These are phyloP conservation scores for Didymella segeticola DNA, from an alignment of 2,329 filamentous ascomycete species.

Conservation along the genomic window DNA sequence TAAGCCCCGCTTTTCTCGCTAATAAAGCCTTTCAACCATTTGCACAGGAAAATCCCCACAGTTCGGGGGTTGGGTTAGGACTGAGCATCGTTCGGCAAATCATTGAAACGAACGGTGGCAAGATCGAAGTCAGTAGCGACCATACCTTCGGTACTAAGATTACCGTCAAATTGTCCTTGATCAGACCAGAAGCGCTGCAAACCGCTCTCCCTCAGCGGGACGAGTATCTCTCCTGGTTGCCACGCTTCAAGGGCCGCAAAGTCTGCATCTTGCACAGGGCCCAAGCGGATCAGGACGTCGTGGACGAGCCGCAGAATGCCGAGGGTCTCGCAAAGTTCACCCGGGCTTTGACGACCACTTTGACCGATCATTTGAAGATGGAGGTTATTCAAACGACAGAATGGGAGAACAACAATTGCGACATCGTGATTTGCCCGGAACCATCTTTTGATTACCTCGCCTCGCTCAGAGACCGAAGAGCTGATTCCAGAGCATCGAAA, in stretches of 20 bases:
- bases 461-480: constrained; percentile 25
- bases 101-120: constrained; percentile 37
- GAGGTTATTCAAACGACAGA: constrained; percentile 33
- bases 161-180: constrained; percentile 28
- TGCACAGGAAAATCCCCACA: constrained; percentile 41
- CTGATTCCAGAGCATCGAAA: constrained; percentile 15
- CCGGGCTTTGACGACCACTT: constrained; percentile 25
- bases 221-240: constrained; percentile 25
- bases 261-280: constrained; percentile 36
- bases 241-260: constrained; percentile 28
- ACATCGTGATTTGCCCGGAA: constrained; percentile 45
- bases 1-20: constrained; percentile 42
- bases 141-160: constrained; percentile 25
- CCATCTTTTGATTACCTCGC: constrained; percentile 41
- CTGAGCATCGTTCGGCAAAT: constrained; percentile 40
- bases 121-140: constrained; percentile 38
- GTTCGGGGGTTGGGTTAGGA: constrained; percentile 34
- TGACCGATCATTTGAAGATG: constrained; percentile 37
- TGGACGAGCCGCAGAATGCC: constrained; percentile 9
- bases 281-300: neutral
- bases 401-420: constrained; percentile 31
- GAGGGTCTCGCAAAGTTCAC: constrained; percentile 32
- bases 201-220: constrained; percentile 4
- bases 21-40: constrained; percentile 45
- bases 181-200: constrained; percentile 4